Base-by-base conservation (phyloP, 306 rosid species). In the Lablab purpureus region DNA sequence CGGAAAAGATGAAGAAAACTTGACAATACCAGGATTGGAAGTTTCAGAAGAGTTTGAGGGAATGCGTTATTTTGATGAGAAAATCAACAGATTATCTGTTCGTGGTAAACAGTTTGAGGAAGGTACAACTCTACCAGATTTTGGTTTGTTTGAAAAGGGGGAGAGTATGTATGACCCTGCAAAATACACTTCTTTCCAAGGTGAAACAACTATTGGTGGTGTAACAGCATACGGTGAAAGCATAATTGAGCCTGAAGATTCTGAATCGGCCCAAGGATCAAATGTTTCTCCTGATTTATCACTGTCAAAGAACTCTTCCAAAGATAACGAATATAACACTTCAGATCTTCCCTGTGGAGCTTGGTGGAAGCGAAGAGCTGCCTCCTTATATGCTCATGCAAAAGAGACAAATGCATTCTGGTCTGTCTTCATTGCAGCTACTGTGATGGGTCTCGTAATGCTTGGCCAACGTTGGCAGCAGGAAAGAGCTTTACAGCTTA, bases 301-400 rank as follows among this genome's bases (percentile, higher is more conserved):
- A 41, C 72, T 56, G 37, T 77, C 97, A 34, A 87, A 87, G 45
- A 85, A 66, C 73, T 55, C 84, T 41, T 56, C 71, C 7, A 74
- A 77, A 69, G 91, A 87, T 74, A 82, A 80, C n/a, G 80, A 85
- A 67, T 79, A 59, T 68, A 77, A 54, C 23, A 55, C 82, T 54
- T 77, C 87, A 52, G 85, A 52, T 77, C 85, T 93, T 84, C 97
- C 98, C 17, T 89, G 98, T 79, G 97, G 94, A 84, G 98, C 94
- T 70, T 96, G 99, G 99, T 96, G 99, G 99, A 96, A 88, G 85
- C 85, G 96, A 80, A 87, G 93, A 81, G 98, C 98, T 84, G 86
- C 91, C 67, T 88, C 97, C 69, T 74, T 93, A 50, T 96, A 93
- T 86, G 82, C 94, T 81, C 94, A 91, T 62, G 99, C 98, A 8